A percentile compares a stretch with the other conserved stretches of the same genome.
Evolutionary conservation across 1,139 yeast genomes (phyloP).

Genomic region (Candida mesenterica): DNA sequence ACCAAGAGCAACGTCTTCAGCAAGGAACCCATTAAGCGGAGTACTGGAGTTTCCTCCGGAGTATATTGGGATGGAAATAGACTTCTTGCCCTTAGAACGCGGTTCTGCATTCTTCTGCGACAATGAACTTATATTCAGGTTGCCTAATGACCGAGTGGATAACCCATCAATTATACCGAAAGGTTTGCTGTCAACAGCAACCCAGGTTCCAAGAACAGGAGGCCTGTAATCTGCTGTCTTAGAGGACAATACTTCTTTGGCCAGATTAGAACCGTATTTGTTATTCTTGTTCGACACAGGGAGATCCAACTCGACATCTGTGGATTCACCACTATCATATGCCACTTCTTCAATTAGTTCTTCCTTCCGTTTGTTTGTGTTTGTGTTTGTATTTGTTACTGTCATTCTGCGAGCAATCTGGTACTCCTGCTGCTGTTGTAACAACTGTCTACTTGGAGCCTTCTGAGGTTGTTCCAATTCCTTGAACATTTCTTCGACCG

Average conservation of each 20-base stretch:
- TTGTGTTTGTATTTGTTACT: conserved; percentile 5
- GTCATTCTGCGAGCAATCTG: conserved; percentile 8
- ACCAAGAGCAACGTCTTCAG: conserved; percentile 62
- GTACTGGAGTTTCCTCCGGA: conserved; percentile 9
- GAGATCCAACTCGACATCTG: conserved; percentile 81
- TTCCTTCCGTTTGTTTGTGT: conserved; percentile 7
- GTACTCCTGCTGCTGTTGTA: conserved; percentile 25
- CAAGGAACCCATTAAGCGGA: conserved; percentile 19
- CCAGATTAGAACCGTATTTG: conserved; percentile 67
- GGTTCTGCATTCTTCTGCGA: conserved; percentile 17
- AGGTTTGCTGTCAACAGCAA: conserved; percentile 73
- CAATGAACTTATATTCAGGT: conserved; percentile 4
- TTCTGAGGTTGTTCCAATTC: conserved; percentile 13
- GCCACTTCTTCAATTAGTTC: conserved; percentile 21
- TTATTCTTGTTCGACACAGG: conserved; percentile 61
- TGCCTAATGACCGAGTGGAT: conserved; percentile 69
- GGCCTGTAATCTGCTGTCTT: conserved; percentile 84
- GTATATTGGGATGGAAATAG: conserved; percentile 13
- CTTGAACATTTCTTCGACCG: conserved; percentile 19
- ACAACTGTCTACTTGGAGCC: conserved; percentile 10
- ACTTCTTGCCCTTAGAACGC: conserved; percentile 22
- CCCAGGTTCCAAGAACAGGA: conserved; percentile 92
- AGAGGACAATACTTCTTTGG: conserved; percentile 85
- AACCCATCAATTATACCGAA: conserved; percentile 93
- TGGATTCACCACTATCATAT: conserved; percentile 72